Conservation (phyloP, 768 basidiomycete genomes). For the Tricholoma furcatifolium region DNA sequence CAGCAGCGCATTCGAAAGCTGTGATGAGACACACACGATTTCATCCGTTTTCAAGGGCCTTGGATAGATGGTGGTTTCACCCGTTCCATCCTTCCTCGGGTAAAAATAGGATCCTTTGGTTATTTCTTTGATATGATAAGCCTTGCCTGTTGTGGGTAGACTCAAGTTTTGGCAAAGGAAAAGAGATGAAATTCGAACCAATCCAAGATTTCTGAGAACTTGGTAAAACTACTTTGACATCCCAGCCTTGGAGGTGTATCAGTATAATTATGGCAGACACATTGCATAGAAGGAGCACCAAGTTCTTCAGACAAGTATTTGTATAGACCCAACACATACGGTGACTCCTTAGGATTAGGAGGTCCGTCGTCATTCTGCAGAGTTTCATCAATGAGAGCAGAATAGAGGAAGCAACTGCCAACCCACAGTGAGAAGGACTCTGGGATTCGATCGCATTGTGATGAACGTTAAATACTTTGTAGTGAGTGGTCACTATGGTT, state of each 20-base stretch:
- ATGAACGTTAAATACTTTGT: not conserved
- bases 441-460: constrained; percentile 23
- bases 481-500: not conserved
- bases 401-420: not conserved
- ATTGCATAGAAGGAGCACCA: constrained; percentile 36
- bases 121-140: constrained; percentile 76
- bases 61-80: constrained; percentile 61
- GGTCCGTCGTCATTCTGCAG: constrained; percentile 83
- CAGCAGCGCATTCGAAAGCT: not conserved
- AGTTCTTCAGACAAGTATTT: constrained; percentile 55
- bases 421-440: constrained; percentile 40
- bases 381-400: not conserved
- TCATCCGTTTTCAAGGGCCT: constrained; percentile 76
- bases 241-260: constrained; percentile 51
- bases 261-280: not conserved
- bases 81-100: constrained; percentile 65
- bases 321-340: constrained; percentile 74
- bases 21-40: constrained; percentile 38
- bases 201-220: constrained; percentile 89
- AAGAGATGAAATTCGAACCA: constrained; percentile 40
- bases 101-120: constrained; percentile 76
- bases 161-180: not conserved
- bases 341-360: constrained; percentile 62
- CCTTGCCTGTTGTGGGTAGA: constrained; percentile 53
- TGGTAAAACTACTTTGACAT: constrained; percentile 78